Evolutionary conservation across 345 rosid species (phyloP).

Genomic region (Lumnitzera racemosa): DNA sequence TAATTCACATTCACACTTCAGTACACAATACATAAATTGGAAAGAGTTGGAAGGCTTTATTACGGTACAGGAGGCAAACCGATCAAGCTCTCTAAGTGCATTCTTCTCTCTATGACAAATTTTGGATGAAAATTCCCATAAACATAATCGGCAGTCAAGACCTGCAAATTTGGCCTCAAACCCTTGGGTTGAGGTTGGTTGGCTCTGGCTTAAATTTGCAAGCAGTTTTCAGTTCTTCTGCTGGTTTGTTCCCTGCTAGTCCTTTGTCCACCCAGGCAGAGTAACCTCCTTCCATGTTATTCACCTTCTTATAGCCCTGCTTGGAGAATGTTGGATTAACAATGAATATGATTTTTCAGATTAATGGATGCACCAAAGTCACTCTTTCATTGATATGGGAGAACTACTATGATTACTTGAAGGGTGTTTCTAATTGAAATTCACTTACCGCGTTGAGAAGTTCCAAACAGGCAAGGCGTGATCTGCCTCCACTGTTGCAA

Average conservation of each 20-base stretch:
- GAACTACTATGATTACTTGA: not conserved
- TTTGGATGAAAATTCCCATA: too few species aligned
- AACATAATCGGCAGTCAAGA: too few species aligned
- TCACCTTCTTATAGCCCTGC: constrained; percentile 35
- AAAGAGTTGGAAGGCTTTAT: too few species aligned
- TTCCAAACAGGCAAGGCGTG: constrained; percentile 25
- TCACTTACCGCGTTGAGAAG: constrained; percentile 36
- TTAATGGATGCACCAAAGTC: not conserved
- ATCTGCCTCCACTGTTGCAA: constrained; percentile 33
- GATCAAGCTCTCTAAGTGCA: too few species aligned
- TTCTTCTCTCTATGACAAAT: too few species aligned
- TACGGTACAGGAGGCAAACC: too few species aligned
- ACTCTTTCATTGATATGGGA: not conserved
- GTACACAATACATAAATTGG: too few species aligned
- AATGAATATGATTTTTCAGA: too few species aligned
- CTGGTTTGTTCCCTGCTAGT: constrained; percentile 28
- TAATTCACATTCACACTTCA: too few species aligned
- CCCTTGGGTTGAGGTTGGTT: too few species aligned
- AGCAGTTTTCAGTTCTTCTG: constrained; percentile 36
- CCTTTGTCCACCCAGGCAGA: constrained; percentile 44
- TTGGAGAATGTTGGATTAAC: too few species aligned
- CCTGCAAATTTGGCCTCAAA: too few species aligned
- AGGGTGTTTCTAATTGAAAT: not conserved
- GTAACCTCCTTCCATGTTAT: constrained; percentile 43
- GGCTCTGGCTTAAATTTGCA: constrained; percentile 23